A percentile compares a stretch with the other conserved stretches of the same genome.
phyloP scores from a whole-genome alignment of 257 asterid genomes.

The Fraxinus anomala region DNA sequence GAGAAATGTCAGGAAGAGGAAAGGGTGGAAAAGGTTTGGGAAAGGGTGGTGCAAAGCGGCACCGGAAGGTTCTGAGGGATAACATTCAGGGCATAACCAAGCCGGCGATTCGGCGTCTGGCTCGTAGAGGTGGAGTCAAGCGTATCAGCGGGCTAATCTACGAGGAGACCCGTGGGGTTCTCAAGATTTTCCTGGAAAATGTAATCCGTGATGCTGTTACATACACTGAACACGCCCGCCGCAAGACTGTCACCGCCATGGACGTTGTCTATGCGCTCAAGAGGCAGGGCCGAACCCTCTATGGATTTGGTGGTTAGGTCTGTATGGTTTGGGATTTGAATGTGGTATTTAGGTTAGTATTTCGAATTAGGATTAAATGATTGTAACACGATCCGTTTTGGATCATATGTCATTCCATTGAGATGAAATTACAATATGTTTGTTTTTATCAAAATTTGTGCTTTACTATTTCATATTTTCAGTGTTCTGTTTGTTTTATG shows the following conservation, averaged over 20 bases:
- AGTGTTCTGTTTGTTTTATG: too few species aligned
- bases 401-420: not conserved
- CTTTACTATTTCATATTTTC: too few species aligned
- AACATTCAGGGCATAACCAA: constrained; percentile 4
- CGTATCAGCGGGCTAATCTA: not conserved
- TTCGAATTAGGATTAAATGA: not conserved
- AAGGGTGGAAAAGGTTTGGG: constrained; percentile 1
- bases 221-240: not conserved
- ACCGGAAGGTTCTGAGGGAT: not conserved
- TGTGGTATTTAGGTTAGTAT: not conserved
- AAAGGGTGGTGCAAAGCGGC: not conserved
- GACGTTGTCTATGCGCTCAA: not conserved
- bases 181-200: not conserved
- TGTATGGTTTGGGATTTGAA: not conserved
- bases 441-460: too few species aligned
- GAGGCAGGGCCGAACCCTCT: not conserved
- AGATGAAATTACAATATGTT: not conserved
- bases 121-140: not conserved
- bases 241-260: not conserved
- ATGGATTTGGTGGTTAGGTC: not conserved
- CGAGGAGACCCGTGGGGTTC: not conserved
- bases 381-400: not conserved
- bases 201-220: not conserved
- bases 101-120: not conserved
- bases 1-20: not conserved